These are phyloP conservation scores for Effrenium voratum DNA, from an alignment of 73 alveolate species.

Conservation along the genomic window DNA sequence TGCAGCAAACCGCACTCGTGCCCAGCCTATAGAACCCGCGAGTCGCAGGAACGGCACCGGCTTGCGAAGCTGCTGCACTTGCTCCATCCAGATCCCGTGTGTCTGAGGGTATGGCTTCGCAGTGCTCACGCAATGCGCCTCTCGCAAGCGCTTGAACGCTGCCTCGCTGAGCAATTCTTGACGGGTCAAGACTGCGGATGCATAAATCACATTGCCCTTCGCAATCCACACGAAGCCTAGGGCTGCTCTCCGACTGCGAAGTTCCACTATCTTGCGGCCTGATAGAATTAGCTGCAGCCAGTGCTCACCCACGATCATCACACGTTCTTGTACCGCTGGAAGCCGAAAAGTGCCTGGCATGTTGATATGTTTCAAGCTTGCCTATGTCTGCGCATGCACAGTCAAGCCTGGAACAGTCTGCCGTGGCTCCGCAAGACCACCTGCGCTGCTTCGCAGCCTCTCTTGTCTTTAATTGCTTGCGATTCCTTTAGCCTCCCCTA, in stretches of 20 bases:
- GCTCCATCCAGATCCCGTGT: background rate
- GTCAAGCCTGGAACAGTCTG: too few species aligned
- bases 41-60: background rate
- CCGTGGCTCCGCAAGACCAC: too few species aligned
- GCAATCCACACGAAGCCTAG: background rate
- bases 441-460: too few species aligned
- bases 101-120: background rate
- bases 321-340: background rate
- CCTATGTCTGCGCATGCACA: too few species aligned
- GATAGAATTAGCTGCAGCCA: background rate
- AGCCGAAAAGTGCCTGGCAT: too few species aligned
- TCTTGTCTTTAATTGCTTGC: too few species aligned
- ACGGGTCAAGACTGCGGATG: background rate
- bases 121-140: background rate
- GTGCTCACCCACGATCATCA: background rate
- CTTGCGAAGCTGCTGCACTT: background rate
- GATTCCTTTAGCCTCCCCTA: too few species aligned
- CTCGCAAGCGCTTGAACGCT: background rate
- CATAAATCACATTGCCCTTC: background rate
- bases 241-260: background rate
- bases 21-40: background rate
- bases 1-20: background rate
- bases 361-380: too few species aligned
- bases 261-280: background rate
- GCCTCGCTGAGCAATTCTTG: background rate